A percentile compares a stretch with the other conserved stretches of the same genome.
Conservation (phyloP, 1,139 yeast species). For the Candida sanyaensis region DNA sequence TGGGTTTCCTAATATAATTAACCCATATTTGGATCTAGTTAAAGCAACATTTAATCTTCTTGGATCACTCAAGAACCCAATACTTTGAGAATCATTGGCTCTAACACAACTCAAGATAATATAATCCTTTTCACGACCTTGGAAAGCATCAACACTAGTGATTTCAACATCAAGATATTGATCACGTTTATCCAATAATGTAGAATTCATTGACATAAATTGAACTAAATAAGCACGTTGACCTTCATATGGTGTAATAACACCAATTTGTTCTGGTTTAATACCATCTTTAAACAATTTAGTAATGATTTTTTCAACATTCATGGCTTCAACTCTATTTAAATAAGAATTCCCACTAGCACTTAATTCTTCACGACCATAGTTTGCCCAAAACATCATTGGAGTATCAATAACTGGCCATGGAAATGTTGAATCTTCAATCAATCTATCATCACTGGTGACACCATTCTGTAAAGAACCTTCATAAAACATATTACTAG, state of each 20-base stretch:
- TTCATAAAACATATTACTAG: constrained; percentile 91
- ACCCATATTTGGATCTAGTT: constrained; percentile 87
- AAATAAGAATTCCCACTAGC: constrained; percentile 82
- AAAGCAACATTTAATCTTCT: constrained; percentile 90
- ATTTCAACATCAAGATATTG: constrained; percentile 78
- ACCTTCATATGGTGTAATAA: constrained; percentile 93
- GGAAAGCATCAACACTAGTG: constrained; percentile 93
- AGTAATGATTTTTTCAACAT: constrained; percentile 79
- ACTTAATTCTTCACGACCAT: constrained; percentile 87
- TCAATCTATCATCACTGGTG: constrained; percentile 66
- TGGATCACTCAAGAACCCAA: constrained; percentile 89
- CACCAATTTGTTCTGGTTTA: constrained; percentile 80
- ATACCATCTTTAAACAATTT: constrained; percentile 80
- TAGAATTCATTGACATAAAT: constrained; percentile 74
- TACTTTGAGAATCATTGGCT: constrained; percentile 78
- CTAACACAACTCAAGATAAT: constrained; percentile 90
- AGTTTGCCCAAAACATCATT: constrained; percentile 94
- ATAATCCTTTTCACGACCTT: constrained; percentile 92
- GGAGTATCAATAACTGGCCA: constrained; percentile 87
- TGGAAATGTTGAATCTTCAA: constrained; percentile 65
- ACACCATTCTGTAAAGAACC: constrained; percentile 93
- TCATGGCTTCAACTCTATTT: constrained; percentile 90
- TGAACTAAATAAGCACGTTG: constrained; percentile 83
- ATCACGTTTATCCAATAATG: constrained; percentile 58
- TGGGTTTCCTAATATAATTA: constrained; percentile 84